Evolutionary conservation across 2,329 filamentous ascomycete species (phyloP), one percentile per base, ranked within the genome.

Genomic region (Waltergamsia citrina): DNA sequence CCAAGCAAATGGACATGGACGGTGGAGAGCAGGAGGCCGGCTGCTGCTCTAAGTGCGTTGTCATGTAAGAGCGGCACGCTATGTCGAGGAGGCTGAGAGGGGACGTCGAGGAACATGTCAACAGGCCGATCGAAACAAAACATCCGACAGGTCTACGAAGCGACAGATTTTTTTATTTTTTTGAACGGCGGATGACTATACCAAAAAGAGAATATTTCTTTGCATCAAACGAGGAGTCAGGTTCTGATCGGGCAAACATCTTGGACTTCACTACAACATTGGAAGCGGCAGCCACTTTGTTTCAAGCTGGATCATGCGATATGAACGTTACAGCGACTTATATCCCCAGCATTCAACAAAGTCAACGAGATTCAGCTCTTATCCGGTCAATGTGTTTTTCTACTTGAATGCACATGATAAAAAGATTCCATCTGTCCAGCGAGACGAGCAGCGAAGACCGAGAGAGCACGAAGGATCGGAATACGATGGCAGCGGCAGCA

Each of bases 41-140:
- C 45, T 94, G 88, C 72, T 94, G 87, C 65, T 69, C 75, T 49
- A 85, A 83, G 62, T 94, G 87, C 62, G 71, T 85, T 56, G 73
- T 94, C 55, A 94, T 94, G 87, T 92, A 38, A 34, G 21, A 17
- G 11, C 29, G 7, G 15, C 32, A 27, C 15, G n/a, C 11, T 18
- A 17, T 33, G 21, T 23, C 17, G 6, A 32, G 3, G 6, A 8
- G 7, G 12, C 11, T n/a, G 10, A 17, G 9, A 17, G 8, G 7
- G 8, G 14, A 28, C 26, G 7, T 8, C 26, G 26, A 28, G 8
- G 8, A 30, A 30, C 7, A 18, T 17, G 18, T 19, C 5, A 7
- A 19, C 29, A 20, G 10, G 7, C 16, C n/a, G n/a, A 8, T 7
- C 15, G 15, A 19, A 20, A 17, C 29, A 30, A 12, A 8, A 15